Base-by-base conservation (phyloP, 768 basidiomycete species). In the Lentinula guzmanii region DNA sequence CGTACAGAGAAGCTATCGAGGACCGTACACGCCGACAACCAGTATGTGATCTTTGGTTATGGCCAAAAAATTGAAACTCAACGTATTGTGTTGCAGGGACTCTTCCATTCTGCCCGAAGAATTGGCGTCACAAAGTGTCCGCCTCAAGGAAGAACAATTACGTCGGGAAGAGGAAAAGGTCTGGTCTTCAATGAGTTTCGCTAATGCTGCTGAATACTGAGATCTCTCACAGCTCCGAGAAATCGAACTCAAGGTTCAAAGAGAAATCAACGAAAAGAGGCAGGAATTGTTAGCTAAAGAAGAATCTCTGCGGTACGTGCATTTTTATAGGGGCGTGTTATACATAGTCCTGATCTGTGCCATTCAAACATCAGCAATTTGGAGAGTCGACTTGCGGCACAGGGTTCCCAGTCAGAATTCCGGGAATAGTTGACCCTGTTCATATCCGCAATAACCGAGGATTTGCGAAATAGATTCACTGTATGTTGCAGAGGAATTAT, bases 141-240 rank as follows among this genome's bases (percentile, higher is more conserved):
- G 96, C 61, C 87, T 98, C 78, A 98, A 98, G 79, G 97, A 98
- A 77, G 97, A 99, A 72, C 97, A 98, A 73, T 87, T 99, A 62
- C 89, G 95, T 67, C 80, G 91, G 63, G 97, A 99, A 73, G 95
- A 97, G 78, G 94, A 97, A 80, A 96, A 96, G 82, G 89, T 91
- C 41, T 8, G 13, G 46, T 24, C 3, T n/a, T 16, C 11, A 39
- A 24, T 28, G 11, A 5, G 15, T 9, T 24, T 24, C 39, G 16
- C 21, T 15, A 6, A 8, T 46, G 11, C 24, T 5, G 39, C 16
- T 8, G 13, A 34, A 50, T 43, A 24, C 52, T 48, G 53, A 53
- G 48, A 11, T 13, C 18, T 18, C 62, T 58, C 54, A 58, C 67
- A 93, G 88, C 82, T 99, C 65, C 93, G 96, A 64, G 97, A 99